Percentiles rank a stretch among this genome's conserved stretches.
phyloP scores from a whole-genome alignment of 768 basidiomycete species.

The Pholiota conissans region DNA sequence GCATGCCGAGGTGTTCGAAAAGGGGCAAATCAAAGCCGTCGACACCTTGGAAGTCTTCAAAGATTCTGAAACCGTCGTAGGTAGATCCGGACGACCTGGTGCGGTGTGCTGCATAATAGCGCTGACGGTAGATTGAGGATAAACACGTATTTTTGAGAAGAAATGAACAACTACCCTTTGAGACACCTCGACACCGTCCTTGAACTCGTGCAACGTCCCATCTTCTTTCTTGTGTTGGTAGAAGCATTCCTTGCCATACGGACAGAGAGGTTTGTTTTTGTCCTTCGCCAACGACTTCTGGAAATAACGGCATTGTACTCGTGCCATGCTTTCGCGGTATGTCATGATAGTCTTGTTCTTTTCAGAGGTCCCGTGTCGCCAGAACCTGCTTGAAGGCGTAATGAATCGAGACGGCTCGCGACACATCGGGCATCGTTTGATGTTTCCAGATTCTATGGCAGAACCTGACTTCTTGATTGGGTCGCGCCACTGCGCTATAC shows the following conservation, averaged over 20 bases:
- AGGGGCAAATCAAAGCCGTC: not conserved
- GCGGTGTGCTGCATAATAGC: not conserved
- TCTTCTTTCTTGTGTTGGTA: constrained; percentile 71
- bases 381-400: constrained; percentile 73
- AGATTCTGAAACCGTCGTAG: not conserved
- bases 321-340: constrained; percentile 76
- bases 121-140: not conserved
- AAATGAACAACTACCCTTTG: constrained; percentile 47
- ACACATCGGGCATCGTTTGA: constrained; percentile 81
- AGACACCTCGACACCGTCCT: constrained; percentile 42
- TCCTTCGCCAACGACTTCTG: constrained; percentile 43
- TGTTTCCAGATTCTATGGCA: constrained; percentile 53
- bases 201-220: constrained; percentile 41
- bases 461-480: constrained; percentile 52
- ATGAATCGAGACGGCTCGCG: constrained; percentile 66
- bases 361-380: constrained; percentile 48
- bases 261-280: constrained; percentile 56
- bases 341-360: constrained; percentile 52
- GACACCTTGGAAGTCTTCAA: not conserved
- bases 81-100: too few species aligned
- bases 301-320: constrained; percentile 71
- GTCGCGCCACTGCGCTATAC: constrained; percentile 79
- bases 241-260: constrained; percentile 81
- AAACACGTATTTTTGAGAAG: not conserved
- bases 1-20: not conserved